Percentiles rank a stretch among this genome's conserved stretches.
phyloP scores from a whole-genome alignment of 2,329 filamentous ascomycete species.

The Thermomyces lanuginosus region DNA sequence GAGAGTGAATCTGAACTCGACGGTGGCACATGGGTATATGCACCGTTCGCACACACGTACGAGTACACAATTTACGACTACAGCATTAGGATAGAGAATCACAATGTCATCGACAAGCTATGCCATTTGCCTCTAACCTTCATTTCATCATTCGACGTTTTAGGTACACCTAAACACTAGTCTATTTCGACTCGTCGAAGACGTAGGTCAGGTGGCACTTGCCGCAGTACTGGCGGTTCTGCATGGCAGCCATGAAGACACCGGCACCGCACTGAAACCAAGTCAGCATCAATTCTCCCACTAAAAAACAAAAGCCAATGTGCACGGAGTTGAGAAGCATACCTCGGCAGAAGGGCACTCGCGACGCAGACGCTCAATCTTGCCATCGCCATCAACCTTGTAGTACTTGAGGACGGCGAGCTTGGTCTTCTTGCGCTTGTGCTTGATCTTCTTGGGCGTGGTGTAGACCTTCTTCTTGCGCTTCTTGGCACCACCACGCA shows the following conservation, averaged over 20 bases:
- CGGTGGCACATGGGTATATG: too few species aligned
- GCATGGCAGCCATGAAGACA: conserved; percentile 99
- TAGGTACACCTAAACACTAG: conserved; percentile 7
- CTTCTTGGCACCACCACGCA: conserved; percentile 99
- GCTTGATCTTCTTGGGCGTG: conserved; percentile 99
- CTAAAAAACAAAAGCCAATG: background rate
- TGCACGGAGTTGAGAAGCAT: conserved; percentile 31
- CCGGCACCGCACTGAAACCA: conserved; percentile 78
- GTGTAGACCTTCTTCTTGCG: conserved; percentile 99
- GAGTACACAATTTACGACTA: conserved; percentile 2
- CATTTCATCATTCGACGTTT: conserved; percentile 3
- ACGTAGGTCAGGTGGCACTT: conserved; percentile 56
- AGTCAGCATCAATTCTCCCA: conserved; percentile 20
- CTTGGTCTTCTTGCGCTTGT: conserved; percentile 99
- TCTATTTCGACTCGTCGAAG: conserved; percentile 49
- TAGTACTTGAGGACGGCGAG: conserved; percentile 99
- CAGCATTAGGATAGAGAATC: background rate
- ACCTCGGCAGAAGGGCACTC: conserved; percentile 90
- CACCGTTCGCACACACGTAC: too few species aligned
- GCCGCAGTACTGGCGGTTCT: conserved; percentile 96
- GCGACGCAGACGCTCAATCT: conserved; percentile 97
- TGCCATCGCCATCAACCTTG: conserved; percentile 99
- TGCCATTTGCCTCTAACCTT: background rate
- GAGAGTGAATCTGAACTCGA: too few species aligned
- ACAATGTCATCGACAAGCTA: too few species aligned